phyloP scores from a whole-genome alignment of 768 basidiomycete genomes.

The Lentinula sp. region DNA sequence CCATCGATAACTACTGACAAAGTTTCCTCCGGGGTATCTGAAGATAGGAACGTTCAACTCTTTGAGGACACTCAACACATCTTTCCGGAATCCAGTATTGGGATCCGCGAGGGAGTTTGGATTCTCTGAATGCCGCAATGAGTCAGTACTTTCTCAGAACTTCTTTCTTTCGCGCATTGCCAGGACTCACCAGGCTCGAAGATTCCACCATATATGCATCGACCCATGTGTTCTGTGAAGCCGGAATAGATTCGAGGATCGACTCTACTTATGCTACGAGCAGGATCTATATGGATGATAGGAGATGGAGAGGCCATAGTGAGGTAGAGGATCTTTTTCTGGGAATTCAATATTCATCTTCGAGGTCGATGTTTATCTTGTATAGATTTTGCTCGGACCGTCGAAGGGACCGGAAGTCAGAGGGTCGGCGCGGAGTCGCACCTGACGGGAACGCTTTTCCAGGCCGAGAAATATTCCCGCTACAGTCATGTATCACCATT shows the following conservation, averaged over 20 bases:
- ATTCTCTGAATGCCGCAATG: slow-evolving; percentile 15
- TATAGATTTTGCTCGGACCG: not conserved
- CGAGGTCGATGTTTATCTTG: not conserved
- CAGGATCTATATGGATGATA: slow-evolving; percentile 35
- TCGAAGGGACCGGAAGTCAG: not conserved
- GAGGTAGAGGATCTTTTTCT: not conserved
- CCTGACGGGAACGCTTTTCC: too few relatives aligned
- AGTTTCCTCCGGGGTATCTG: slow-evolving; percentile 52
- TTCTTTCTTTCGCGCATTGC: not conserved
- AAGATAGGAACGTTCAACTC: slow-evolving; percentile 44
- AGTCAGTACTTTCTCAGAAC: not conserved
- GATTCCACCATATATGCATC: slow-evolving; percentile 49
- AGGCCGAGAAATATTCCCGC: too few relatives aligned
- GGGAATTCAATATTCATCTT: not conserved
- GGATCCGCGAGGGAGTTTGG: slow-evolving; percentile 28
- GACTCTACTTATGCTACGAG: slow-evolving; percentile 32
- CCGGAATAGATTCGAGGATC: slow-evolving; percentile 52
- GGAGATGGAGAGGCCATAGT: not conserved
- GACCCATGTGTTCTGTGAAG: slow-evolving; percentile 57
- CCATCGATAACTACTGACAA: slow-evolving; percentile 52
- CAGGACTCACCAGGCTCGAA: slow-evolving; percentile 24
- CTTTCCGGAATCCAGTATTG: slow-evolving; percentile 41
- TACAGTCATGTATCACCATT: too few relatives aligned
- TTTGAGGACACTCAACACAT: slow-evolving; percentile 40
- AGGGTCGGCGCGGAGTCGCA: too few relatives aligned